Percentiles rank a stretch among this genome's conserved stretches.
phyloP scores from a whole-genome alignment of 202 grass and related monocot genomes.

The Zoysia matrella region DNA sequence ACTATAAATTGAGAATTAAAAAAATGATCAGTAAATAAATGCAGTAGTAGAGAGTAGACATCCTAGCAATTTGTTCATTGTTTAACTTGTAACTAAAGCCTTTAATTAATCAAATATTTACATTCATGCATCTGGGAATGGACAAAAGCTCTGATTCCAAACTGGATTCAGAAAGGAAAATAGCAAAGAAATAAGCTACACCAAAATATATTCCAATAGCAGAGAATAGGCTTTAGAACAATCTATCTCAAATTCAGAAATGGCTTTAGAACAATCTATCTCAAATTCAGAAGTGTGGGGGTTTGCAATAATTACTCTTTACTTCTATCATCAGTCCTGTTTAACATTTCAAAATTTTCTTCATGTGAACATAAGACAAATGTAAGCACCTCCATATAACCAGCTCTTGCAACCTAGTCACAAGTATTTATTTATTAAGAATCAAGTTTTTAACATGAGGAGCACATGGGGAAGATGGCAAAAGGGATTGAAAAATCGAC shows the following conservation, averaged over 20 bases:
- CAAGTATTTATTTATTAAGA: constrained; percentile 14
- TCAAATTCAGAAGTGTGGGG: constrained; percentile 92
- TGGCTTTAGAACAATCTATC: constrained; percentile 43
- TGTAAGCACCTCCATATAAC: constrained; percentile 98
- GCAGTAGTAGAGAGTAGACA: not conserved
- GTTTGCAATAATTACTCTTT: constrained; percentile 90
- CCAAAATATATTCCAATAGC: not conserved
- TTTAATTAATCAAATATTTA: not conserved
- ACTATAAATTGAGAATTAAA: not conserved
- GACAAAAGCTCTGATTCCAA: not conserved
- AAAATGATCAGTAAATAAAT: constrained; percentile 31
- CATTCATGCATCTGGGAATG: constrained; percentile 21
- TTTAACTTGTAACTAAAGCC: not conserved
- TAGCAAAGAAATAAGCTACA: not conserved
- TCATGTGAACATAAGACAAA: constrained; percentile 88
- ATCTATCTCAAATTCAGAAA: too few relatives aligned
- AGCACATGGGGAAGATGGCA: not conserved
- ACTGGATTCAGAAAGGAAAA: not conserved
- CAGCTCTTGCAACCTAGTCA: constrained; percentile 83
- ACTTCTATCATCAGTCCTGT: constrained; percentile 72
- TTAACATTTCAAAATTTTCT: constrained; percentile 93
- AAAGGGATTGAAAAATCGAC: constrained; percentile 37
- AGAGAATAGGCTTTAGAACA: not conserved
- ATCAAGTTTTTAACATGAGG: constrained; percentile 29
- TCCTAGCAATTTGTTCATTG: constrained; percentile 13